Evolutionary conservation across 1,284 basidiomycete species (phyloP).

Genomic region (Pseudozyma hubeiensis): DNA sequence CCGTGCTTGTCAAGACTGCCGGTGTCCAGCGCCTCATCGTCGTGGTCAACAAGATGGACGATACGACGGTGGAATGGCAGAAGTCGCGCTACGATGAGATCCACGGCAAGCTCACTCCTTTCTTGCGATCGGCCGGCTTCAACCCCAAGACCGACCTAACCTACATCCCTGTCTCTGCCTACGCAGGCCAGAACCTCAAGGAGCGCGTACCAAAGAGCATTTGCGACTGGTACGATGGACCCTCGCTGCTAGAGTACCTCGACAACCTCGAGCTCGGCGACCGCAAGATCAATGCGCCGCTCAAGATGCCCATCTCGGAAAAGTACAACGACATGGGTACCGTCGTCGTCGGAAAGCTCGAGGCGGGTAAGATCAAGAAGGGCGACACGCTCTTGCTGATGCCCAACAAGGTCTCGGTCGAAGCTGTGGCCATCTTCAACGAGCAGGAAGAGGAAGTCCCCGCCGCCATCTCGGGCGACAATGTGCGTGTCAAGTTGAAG

Average conservation of each 20-base stretch:
- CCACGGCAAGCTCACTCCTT: conserved; percentile 63
- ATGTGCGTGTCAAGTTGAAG: conserved; percentile 68
- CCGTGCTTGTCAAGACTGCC: conserved; percentile 68
- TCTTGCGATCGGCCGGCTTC: conserved; percentile 64
- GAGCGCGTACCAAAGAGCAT: conserved; percentile 58
- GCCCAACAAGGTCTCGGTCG: conserved; percentile 64
- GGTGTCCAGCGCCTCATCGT: conserved; percentile 68
- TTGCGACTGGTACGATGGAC: conserved; percentile 65
- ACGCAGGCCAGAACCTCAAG: conserved; percentile 67
- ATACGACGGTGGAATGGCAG: conserved; percentile 65
- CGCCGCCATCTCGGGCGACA: conserved; percentile 68
- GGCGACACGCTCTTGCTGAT: conserved; percentile 63
- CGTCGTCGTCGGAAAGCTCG: conserved; percentile 67
- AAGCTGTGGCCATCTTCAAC: conserved; percentile 64
- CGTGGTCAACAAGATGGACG: conserved; percentile 69
- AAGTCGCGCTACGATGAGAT: conserved; percentile 67
- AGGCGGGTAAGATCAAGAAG: conserved; percentile 65
- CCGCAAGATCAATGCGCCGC: conserved; percentile 64
- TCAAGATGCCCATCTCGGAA: conserved; percentile 68
- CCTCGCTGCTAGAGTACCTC: conserved; percentile 60
- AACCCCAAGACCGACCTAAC: conserved; percentile 68
- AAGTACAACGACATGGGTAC: conserved; percentile 69
- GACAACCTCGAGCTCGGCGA: conserved; percentile 64
- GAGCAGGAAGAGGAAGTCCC: conserved; percentile 68
- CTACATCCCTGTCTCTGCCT: conserved; percentile 67